Evolutionary conservation across 805 yeast species (phyloP).

Genomic region (Sugiyamaella smithiae): DNA sequence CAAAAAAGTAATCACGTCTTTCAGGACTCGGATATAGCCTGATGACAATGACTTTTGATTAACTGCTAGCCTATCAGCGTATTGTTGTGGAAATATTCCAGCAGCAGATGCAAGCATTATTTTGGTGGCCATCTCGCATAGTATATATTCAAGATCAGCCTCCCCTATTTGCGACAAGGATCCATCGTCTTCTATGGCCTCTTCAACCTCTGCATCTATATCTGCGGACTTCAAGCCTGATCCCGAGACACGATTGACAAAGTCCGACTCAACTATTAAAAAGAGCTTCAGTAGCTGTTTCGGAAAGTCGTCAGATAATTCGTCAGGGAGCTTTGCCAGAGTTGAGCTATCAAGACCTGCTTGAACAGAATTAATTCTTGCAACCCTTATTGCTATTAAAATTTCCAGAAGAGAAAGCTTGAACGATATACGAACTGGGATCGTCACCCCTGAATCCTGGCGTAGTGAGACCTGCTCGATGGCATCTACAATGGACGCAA

Average conservation of each 20-base stretch:
- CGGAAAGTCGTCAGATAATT: conserved; percentile 7
- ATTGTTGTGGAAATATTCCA: conserved; percentile 33
- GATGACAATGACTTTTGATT: conserved; percentile 30
- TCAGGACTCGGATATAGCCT: conserved; percentile 14
- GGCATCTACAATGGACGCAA: not conserved
- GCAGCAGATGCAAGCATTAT: conserved; percentile 37
- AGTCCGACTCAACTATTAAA: not conserved
- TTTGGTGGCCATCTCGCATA: conserved; percentile 44
- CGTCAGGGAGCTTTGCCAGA: conserved; percentile 22
- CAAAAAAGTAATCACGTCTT: not conserved
- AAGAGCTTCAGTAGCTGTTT: not conserved
- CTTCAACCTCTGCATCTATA: not conserved
- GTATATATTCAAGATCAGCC: conserved; percentile 37
- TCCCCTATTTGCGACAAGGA: not conserved
- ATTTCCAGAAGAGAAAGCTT: conserved; percentile 21
- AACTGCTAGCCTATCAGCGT: conserved; percentile 37
- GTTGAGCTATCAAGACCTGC: conserved; percentile 17
- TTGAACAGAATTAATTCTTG: conserved; percentile 26
- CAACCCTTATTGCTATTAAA: conserved; percentile 25
- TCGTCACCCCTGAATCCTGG: not conserved
- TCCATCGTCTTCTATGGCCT: not conserved
- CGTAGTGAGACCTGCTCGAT: not conserved
- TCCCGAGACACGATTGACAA: not conserved
- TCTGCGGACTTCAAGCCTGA: not conserved
- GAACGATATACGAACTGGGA: not conserved